Evolutionary conservation across 495 filamentous ascomycete species (phyloP), one percentile per base, ranked within the genome.

Genomic region (Penicillium psychrofluorescens): DNA sequence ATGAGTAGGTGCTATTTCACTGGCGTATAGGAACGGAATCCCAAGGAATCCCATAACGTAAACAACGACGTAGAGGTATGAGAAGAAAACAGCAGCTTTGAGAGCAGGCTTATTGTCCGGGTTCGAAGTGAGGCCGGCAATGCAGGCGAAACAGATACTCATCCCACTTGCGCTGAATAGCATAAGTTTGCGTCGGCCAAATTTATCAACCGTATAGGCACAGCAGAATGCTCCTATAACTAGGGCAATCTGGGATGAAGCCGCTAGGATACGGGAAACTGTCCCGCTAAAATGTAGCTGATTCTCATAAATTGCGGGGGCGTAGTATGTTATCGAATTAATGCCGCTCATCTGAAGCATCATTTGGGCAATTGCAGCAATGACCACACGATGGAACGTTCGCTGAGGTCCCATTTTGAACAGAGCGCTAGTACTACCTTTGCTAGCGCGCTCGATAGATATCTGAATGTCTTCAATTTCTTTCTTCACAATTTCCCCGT

Each of bases 241-340:
- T 36, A 57, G 53, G 9, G 45, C 53, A 10, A 51, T 44, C 34
- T 52, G 48, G n/a, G 53, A 49, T 28, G 43, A 44, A 11, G 51
- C 53, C 4, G 52, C 61, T 30, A 59, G 14, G 37, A 63, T 54
- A 8, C 54, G 45, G 1, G 56, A 41, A 11, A 42, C 15, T 4
- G 46, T 46, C 9, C 33, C 34, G 7, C 37, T 39, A 11, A 66
- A 45, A 35, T 51, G 44, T 6, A 66, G 47, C 16, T 57, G 16
- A 6, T 53, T 28, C 33, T 61, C 13, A 33, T 57, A 61, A 35
- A 66, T 64, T 2, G 48, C 56, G 2, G 53, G 35, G 6, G 51
- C 35, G 52, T 81, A 83, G 35, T 79, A 77, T 8, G 74, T 74
- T 30, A 83, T 77, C 12, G 77, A 62, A 46, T 79, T 80, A 50